Evolutionary conservation across 208 protist genomes (phyloP), one percentile per base, ranked within the genome.

Genomic region (Trypanosoma mega): DNA sequence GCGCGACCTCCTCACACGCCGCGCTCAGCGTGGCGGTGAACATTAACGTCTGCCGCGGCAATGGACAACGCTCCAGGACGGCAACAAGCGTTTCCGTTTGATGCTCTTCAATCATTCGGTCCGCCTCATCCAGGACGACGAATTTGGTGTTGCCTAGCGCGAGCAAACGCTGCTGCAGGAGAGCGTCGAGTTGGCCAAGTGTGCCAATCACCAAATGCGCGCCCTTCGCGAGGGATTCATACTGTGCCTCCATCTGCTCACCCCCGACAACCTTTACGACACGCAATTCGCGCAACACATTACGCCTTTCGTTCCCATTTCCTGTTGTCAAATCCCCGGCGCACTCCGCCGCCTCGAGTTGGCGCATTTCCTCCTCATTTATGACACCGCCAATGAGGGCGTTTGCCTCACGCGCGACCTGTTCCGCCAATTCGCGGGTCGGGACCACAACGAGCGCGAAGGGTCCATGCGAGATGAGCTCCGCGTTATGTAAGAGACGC

Each of bases 101-200:
- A 49, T 98, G 88, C 45, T 98, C 84, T 67, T 97, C 90, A 48
- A 91, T 85, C 66, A 99, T 95, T 41, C 92, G 79, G 74, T 99
- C 98, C 0, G 97, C 98, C 67, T 99, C 98, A 74, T 99, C 98
- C 63, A 99, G 68, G 26, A 98, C 93, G 18, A 99, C 77, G 24
- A 78, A 64, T 16, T 59, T 51, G 2, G 78, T 76, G 68, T 87
- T 91, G 39, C 76, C 76, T 1, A 94, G 74, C 0, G 81, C 81
- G 16, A 94, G 73, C 20, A 87, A 37, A 20, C 82, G 74, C 33
- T 87, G 69, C 50, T 78, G 70, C 14, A 94, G 78, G 39, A 94
- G 63, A 3, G 72, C 43, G 1, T 81, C 68, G 23, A 92, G 67
- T 71, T 94, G 88, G 0, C 85, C 85, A 51, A 91, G 66, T n/a